phyloP scores from a whole-genome alignment of 2,329 filamentous ascomycete genomes.

The Xylogone sp. region DNA sequence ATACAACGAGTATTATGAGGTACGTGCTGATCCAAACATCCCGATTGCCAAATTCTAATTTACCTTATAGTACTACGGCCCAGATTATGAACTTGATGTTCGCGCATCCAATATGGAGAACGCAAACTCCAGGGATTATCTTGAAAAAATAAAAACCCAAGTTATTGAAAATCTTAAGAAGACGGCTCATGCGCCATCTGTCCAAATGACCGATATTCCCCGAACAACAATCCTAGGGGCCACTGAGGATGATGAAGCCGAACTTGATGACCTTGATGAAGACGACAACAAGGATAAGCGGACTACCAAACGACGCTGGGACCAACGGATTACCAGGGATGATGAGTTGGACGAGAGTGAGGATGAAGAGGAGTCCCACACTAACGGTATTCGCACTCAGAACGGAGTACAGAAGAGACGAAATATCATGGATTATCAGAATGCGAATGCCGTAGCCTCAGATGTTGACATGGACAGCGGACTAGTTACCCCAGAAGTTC shows the following conservation, averaged over 20 bases:
- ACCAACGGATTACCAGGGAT: slow-evolving; percentile 70
- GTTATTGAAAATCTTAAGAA: slow-evolving; percentile 85
- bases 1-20: slow-evolving; percentile 93
- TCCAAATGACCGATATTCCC: slow-evolving; percentile 80
- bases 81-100: slow-evolving; percentile 87
- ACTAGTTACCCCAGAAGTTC: slow-evolving; percentile 34
- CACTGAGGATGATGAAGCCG: slow-evolving; percentile 64
- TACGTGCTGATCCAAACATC: slow-evolving; percentile 47
- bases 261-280: slow-evolving; percentile 69
- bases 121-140: slow-evolving; percentile 77
- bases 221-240: slow-evolving; percentile 58
- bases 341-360: slow-evolving; percentile 86
- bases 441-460: slow-evolving; percentile 44
- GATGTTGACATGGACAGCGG: slow-evolving; percentile 51
- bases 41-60: slow-evolving; percentile 28
- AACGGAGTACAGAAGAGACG: slow-evolving; percentile 46
- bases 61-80: slow-evolving; percentile 73
- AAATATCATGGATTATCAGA: slow-evolving; percentile 59
- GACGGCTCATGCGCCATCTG: slow-evolving; percentile 80
- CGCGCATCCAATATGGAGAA: slow-evolving; percentile 88
- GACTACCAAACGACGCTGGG: slow-evolving; percentile 77
- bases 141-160: slow-evolving; percentile 76
- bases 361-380: slow-evolving; percentile 74
- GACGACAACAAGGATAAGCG: slow-evolving; percentile 83
- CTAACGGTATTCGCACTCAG: slow-evolving; percentile 60